phyloP scores from a whole-genome alignment of 2,329 filamentous ascomycete genomes.

The Cadophora malorum region DNA sequence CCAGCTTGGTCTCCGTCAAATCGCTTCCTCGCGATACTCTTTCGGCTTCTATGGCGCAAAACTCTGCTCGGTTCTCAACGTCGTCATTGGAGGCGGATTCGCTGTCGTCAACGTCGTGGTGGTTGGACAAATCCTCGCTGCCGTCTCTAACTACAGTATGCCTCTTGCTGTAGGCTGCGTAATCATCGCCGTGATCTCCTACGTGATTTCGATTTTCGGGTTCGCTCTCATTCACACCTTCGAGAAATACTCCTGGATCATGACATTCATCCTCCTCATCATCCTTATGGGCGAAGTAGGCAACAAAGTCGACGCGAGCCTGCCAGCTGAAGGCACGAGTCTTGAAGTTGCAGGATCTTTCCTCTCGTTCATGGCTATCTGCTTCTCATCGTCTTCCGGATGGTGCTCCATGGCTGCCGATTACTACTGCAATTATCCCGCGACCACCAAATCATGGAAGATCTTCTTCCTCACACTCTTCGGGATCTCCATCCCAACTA shows the following conservation, averaged over 20 bases:
- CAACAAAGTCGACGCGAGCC: slow-evolving; percentile 50
- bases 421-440: slow-evolving; percentile 45
- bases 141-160: slow-evolving; percentile 48
- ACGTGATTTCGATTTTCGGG: slow-evolving; percentile 43
- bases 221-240: slow-evolving; percentile 53
- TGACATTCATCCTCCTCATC: slow-evolving; percentile 54
- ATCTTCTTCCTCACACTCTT: slow-evolving; percentile 41
- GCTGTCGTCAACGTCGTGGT: slow-evolving; percentile 54
- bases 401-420: slow-evolving; percentile 45
- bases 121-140: slow-evolving; percentile 47
- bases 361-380: slow-evolving; percentile 41
- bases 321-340: slow-evolving; percentile 45
- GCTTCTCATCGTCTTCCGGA: slow-evolving; percentile 41
- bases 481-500: slow-evolving; percentile 41
- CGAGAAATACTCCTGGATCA: slow-evolving; percentile 57
- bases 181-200: slow-evolving; percentile 41
- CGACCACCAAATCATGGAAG: slow-evolving; percentile 44
- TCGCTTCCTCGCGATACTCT: slow-evolving; percentile 53
- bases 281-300: slow-evolving; percentile 55
- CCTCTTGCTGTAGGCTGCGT: slow-evolving; percentile 48
- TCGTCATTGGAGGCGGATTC: slow-evolving; percentile 51
- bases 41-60: slow-evolving; percentile 59
- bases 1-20: slow-evolving; percentile 50
- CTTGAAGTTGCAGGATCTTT: slow-evolving; percentile 45
- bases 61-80: slow-evolving; percentile 54